Percentiles rank a stretch among this genome's conserved stretches.
These are phyloP conservation scores for Dryadomyces sulphureus DNA, from an alignment of 2,329 filamentous ascomycete species.

Conservation along the genomic window DNA sequence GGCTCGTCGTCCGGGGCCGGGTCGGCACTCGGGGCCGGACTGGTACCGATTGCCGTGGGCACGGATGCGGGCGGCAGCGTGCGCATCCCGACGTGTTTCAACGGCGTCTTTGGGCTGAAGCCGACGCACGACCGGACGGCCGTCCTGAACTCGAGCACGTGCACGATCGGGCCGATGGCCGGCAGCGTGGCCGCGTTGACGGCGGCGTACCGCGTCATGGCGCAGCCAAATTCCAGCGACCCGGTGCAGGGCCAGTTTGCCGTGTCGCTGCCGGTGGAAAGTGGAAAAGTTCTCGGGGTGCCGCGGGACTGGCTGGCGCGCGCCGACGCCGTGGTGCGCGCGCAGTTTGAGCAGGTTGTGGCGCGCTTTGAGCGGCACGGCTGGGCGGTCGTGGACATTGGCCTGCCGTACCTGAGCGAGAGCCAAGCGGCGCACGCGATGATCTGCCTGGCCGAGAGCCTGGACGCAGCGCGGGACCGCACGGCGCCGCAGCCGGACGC, in stretches of 20 bases:
- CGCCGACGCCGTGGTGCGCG: slow-evolving; percentile 47
- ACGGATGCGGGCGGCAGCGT: slow-evolving; percentile 62
- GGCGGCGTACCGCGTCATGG: slow-evolving; percentile 69
- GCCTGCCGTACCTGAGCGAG: slow-evolving; percentile 51
- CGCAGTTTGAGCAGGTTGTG: slow-evolving; percentile 46
- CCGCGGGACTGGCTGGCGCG: slow-evolving; percentile 54
- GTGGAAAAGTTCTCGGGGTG: slow-evolving; percentile 49
- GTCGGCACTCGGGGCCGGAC: slow-evolving; percentile 53
- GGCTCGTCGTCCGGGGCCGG: slow-evolving; percentile 67
- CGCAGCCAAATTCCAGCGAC: slow-evolving; percentile 52
- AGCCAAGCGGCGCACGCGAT: slow-evolving; percentile 64
- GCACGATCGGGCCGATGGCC: slow-evolving; percentile 61
- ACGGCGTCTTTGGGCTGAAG: slow-evolving; percentile 72
- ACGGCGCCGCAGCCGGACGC: slow-evolving; percentile 25
- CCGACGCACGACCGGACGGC: slow-evolving; percentile 57
- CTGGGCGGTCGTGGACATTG: slow-evolving; percentile 41
- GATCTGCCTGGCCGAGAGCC: slow-evolving; percentile 61
- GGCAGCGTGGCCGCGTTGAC: slow-evolving; percentile 64
- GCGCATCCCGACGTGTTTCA: slow-evolving; percentile 60
- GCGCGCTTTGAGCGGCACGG: slow-evolving; percentile 37
- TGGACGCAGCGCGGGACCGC: slow-evolving; percentile 28
- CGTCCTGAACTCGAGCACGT: slow-evolving; percentile 36
- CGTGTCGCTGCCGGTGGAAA: slow-evolving; percentile 27
- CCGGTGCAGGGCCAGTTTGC: slow-evolving; percentile 48
- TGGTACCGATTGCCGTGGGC: slow-evolving; percentile 62